Base-by-base conservation (phyloP, 257 asterid species). In the Nemophila menziesii region DNA sequence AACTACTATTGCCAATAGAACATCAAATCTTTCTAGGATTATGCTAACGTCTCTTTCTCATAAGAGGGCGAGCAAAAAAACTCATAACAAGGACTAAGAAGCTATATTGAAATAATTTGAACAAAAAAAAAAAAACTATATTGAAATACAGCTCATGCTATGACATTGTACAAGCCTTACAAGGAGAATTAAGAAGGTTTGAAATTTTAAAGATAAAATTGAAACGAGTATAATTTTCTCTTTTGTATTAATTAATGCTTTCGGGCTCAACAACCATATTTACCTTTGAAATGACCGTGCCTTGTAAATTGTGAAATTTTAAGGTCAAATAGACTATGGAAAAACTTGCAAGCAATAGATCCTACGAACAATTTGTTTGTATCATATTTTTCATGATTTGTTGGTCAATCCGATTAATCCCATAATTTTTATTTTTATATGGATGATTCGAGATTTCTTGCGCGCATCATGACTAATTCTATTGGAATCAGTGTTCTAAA, bases 291-390 rank as follows among this genome's bases (percentile, higher is more conserved):
- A 26, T 12, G 18, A 29, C 52, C 16, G 16, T 29, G 39, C 6
- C 16, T 16, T 29, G 17, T 46, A 20, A 46, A 15, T 10, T 23
- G 16, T 16, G 29, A 46, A 21, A 33, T 15, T 33, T 2, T 29
- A 47, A 16, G 36, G 17, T 20, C 38, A 29, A 43, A 19, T 43
- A 20, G 57, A n/a, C 36, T 26, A 44, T 23, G 54, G 33, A 22
- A 36, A 38, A 55, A 26, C 15, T 33, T 46, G 20, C 36, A 29
- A 29, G 36, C 7, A 29, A 3, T 5, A 29, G 36, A 13, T 13
- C n/a, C n/a, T n/a, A n/a, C n/a, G n/a, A n/a, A n/a, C n/a, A n/a
- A n/a, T n/a, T n/a, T n/a, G n/a, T n/a, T n/a, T n/a, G n/a, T n/a
- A n/a, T n/a, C n/a, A n/a, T n/a, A n/a, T n/a, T n/a, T n/a, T n/a